A percentile compares a stretch with the other conserved stretches of the same genome.
phyloP scores from a whole-genome alignment of 257 asterid species.

The Penstemon barbatus region DNA sequence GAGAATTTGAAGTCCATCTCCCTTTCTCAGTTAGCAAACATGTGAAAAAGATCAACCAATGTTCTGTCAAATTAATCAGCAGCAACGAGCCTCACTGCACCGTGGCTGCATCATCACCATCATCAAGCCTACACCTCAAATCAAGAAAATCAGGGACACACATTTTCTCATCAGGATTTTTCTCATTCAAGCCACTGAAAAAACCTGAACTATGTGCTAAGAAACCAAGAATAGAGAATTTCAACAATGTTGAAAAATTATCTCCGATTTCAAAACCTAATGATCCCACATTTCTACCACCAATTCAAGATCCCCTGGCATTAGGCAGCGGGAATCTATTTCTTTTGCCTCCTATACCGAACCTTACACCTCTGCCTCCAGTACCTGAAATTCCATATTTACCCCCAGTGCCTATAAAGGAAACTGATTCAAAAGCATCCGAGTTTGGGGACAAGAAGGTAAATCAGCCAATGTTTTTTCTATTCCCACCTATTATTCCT shows the following conservation, averaged over 20 bases:
- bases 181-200: slow-evolving; percentile 74
- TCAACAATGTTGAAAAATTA: slow-evolving; percentile 13
- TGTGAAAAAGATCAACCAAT: slow-evolving; percentile 1
- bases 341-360: slow-evolving; percentile 14
- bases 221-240: slow-evolving; percentile 39
- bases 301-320: slow-evolving; percentile 43
- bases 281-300: slow-evolving; percentile 53
- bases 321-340: slow-evolving; percentile 26
- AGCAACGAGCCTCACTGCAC: slow-evolving; percentile 12
- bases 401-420: too few species aligned
- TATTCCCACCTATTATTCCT: too few species aligned
- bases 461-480: too few species aligned
- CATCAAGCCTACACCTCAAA: slow-evolving; percentile 36
- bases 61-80: slow-evolving; percentile 12
- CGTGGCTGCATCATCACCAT: slow-evolving; percentile 9
- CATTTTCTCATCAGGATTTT: slow-evolving; percentile 79
- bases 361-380: neutral
- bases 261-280: slow-evolving; percentile 46
- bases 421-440: too few species aligned
- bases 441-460: too few species aligned
- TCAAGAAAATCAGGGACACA: slow-evolving; percentile 58
- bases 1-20: slow-evolving; percentile 7
- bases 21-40: neutral
- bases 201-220: slow-evolving; percentile 64
- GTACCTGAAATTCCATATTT: slow-evolving; percentile 14